These are phyloP conservation scores for Podospora appendiculata DNA, from an alignment of 495 filamentous ascomycete species.

Conservation along the genomic window DNA sequence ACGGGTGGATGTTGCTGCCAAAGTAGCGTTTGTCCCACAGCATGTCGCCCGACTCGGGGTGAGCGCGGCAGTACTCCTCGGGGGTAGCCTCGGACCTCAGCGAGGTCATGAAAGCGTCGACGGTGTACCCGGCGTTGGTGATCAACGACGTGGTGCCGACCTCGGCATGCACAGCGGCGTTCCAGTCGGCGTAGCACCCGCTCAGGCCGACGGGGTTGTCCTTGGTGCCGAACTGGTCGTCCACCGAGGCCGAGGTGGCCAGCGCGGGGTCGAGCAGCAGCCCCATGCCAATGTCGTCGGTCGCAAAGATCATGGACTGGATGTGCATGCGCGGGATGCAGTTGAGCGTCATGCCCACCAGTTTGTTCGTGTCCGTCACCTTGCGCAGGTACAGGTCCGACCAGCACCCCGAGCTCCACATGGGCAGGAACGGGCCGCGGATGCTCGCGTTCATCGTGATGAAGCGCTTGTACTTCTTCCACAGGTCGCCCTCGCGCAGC, in stretches of 20 bases:
- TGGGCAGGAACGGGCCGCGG: constrained; percentile 28
- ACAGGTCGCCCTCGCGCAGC: constrained; percentile 15
- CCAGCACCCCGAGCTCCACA: constrained; percentile 23
- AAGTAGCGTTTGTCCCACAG: constrained; percentile 11
- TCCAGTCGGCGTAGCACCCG: constrained; percentile 10
- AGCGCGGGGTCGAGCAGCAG: constrained; percentile 16
- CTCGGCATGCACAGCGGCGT: constrained; percentile 15
- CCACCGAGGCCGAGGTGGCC: constrained; percentile 1
- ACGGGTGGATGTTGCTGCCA: constrained; percentile 19
- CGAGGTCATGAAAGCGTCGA: constrained; percentile 23
- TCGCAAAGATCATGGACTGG: constrained; percentile 31
- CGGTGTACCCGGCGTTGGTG: constrained; percentile 19
- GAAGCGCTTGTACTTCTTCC: constrained; percentile 24
- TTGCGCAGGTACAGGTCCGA: constrained; percentile 19
- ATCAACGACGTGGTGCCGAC: constrained; percentile 19
- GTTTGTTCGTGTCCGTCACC: constrained; percentile 22
- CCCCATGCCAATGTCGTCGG: constrained; percentile 22
- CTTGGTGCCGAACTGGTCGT: constrained; percentile 4
- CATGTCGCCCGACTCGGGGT: constrained; percentile 4
- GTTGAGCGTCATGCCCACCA: constrained; percentile 26
- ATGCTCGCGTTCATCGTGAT: constrained; percentile 24
- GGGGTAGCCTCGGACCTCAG: constrained; percentile 4
- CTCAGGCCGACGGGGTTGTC: constrained; percentile 10
- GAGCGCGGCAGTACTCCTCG: background rate
- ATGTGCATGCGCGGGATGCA: constrained; percentile 22